Conservation (phyloP, 495 filamentous ascomycete genomes). For the Neurospora sublineolata region DNA sequence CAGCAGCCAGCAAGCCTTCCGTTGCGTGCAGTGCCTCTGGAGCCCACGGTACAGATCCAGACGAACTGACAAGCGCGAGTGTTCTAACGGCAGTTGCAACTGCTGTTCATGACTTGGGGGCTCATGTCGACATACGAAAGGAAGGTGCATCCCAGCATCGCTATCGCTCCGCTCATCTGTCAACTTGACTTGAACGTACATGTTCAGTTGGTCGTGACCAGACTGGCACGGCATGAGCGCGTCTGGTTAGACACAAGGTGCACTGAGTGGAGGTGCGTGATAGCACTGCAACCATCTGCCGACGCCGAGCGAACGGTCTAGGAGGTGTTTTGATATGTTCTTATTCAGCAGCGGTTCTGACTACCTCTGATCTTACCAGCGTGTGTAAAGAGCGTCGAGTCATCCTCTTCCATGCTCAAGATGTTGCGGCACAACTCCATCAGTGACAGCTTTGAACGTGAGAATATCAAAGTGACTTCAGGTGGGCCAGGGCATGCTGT, state of each 20-base stretch:
- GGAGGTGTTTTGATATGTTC: background rate
- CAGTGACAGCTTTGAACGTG: background rate
- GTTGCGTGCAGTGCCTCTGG: too few species aligned
- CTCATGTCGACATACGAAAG: background rate
- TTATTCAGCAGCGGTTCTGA: rapidly evolving
- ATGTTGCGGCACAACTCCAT: background rate
- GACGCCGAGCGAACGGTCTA: background rate
- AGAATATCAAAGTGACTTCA: background rate
- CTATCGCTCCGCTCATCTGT: background rate
- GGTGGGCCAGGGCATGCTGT: background rate
- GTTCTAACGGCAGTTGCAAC: background rate
- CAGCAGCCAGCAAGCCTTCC: too few species aligned
- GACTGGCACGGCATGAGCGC: background rate
- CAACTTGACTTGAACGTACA: background rate
- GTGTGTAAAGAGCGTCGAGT: rapidly evolving
- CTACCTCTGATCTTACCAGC: background rate
- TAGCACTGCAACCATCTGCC: background rate
- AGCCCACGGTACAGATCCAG: too few species aligned
- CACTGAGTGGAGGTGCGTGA: background rate
- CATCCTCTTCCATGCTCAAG: rapidly evolving
- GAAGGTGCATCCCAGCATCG: background rate
- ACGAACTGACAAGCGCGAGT: background rate
- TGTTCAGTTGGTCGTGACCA: background rate
- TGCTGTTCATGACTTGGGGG: background rate
- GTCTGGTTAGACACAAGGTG: background rate